Evolutionary conservation across 768 basidiomycete species (phyloP).

Genomic region (Candolleomyces efflorescens): DNA sequence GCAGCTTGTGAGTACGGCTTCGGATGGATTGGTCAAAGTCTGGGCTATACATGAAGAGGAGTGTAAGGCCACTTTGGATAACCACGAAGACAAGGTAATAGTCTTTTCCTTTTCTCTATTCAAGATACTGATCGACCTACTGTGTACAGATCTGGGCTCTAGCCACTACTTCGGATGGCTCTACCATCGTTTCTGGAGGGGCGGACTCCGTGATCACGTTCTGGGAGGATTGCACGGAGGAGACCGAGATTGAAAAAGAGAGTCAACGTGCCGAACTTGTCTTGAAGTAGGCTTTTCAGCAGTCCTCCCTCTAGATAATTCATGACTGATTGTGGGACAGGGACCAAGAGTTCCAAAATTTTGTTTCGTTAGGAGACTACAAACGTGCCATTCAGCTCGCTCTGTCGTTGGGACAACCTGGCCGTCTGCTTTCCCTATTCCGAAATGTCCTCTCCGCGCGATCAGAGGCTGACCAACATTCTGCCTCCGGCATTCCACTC

Average conservation of each 20-base stretch:
- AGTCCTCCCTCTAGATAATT: background rate
- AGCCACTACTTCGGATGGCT: slow-evolving; percentile 75
- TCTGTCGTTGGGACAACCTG: slow-evolving; percentile 90
- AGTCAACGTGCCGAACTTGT: slow-evolving; percentile 67
- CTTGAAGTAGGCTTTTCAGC: slow-evolving; percentile 58
- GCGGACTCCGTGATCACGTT: slow-evolving; percentile 96
- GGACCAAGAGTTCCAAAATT: slow-evolving; percentile 95
- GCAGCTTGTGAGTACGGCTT: slow-evolving; percentile 87
- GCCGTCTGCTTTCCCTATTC: slow-evolving; percentile 79
- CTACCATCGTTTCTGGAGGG: slow-evolving; percentile 85
- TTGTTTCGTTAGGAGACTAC: slow-evolving; percentile 83
- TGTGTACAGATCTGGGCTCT: slow-evolving; percentile 90
- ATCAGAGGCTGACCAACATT: slow-evolving; percentile 21
- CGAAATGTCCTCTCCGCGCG: slow-evolving; percentile 42
- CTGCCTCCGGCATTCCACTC: slow-evolving; percentile 63
- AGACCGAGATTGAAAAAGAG: slow-evolving; percentile 73
- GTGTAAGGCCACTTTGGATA: slow-evolving; percentile 86
- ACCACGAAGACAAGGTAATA: slow-evolving; percentile 93
- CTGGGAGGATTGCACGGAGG: slow-evolving; percentile 93
- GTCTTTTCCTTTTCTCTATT: background rate
- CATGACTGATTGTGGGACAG: slow-evolving; percentile 38
- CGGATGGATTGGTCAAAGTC: slow-evolving; percentile 93
- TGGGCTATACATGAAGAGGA: slow-evolving; percentile 92
- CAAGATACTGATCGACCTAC: background rate
- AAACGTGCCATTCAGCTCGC: slow-evolving; percentile 88